Evolutionary conservation across 2,329 filamentous ascomycete genomes (phyloP).

Genomic region (Calonectria hawksworthii): DNA sequence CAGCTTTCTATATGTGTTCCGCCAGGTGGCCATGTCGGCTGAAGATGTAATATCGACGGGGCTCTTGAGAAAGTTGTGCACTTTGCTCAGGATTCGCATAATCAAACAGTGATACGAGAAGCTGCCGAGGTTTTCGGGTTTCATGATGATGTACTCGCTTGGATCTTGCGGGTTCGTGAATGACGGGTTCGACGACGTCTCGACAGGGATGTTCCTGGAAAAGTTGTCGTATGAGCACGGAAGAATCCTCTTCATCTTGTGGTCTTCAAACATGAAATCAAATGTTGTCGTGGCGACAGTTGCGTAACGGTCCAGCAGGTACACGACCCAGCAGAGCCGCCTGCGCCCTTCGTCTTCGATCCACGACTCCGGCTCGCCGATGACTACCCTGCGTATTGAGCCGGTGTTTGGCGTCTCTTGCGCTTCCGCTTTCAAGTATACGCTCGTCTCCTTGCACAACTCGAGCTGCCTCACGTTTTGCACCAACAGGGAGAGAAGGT

Average conservation of each 20-base stretch:
- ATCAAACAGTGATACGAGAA: slow-evolving; percentile 62
- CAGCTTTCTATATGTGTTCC: slow-evolving; percentile 56
- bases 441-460: slow-evolving; percentile 55
- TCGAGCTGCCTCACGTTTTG: slow-evolving; percentile 57
- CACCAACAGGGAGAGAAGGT: slow-evolving; percentile 55
- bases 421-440: slow-evolving; percentile 52
- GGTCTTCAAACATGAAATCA: slow-evolving; percentile 58
- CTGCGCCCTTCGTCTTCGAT: slow-evolving; percentile 60
- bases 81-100: slow-evolving; percentile 57
- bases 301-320: slow-evolving; percentile 59
- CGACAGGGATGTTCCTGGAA: slow-evolving; percentile 59
- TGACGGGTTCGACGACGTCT: slow-evolving; percentile 52
- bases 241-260: slow-evolving; percentile 55
- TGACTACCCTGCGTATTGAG: slow-evolving; percentile 52
- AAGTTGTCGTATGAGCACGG: slow-evolving; percentile 61
- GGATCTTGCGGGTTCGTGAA: slow-evolving; percentile 43
- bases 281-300: slow-evolving; percentile 57
- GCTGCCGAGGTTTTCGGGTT: slow-evolving; percentile 59
- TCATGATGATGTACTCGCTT: slow-evolving; percentile 50
- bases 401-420: slow-evolving; percentile 51
- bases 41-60: slow-evolving; percentile 57
- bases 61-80: slow-evolving; percentile 58
- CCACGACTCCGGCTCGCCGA: slow-evolving; percentile 56
- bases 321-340: slow-evolving; percentile 61
- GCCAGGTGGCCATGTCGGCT: slow-evolving; percentile 56